Evolutionary conservation across 176 grass and related monocot genomes (phyloP), one percentile per base, ranked within the genome.

Genomic region (Oryza longistaminata): DNA sequence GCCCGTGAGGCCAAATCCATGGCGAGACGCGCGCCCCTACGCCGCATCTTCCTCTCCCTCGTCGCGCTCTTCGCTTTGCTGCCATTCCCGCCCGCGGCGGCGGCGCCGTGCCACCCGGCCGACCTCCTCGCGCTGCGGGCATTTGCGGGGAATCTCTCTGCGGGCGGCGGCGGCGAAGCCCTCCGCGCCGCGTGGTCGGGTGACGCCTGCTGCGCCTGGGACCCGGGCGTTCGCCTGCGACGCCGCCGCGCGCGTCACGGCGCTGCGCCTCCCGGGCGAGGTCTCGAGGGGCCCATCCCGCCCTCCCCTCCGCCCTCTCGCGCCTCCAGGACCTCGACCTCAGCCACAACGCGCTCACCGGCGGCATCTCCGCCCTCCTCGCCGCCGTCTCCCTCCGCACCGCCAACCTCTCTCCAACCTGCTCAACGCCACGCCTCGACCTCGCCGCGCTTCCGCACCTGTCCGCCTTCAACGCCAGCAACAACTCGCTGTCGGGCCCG

Each of bases 401-500:
- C 34, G 83, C 65, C 21, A 90, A 98, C 87, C 80, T 95, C 19
- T 95, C 58, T 95, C 96, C 42, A 98, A 95, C 81, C 89, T 79
- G 8, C 89, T 98, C 81, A 42, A 11, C 64, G 96, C 88, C 55
- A 42, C 89, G 14, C 86, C 33, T 73, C 34, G 75, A 53, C 58
- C 85, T 98, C 74, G 64, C 81, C 39, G 75, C 81, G 21, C 68
- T 94, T 60, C 74, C 75, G 11, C 11, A 11, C 64, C 80, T 97
- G 71, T 43, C 53, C 11, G 52, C 81, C 22, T 83, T 98, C 73
- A 93, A 98, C 74, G 90, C 66, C 77, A 98, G 93, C 88, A 98
- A 98, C 83, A 98, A 98, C 77, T 95, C 91, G 9, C 78, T 95
- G 37, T 84, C 77, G 10, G 96, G 89, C 42, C 0, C 39, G 58